Evolutionary conservation across 306 rosid genomes (phyloP), one percentile per base, ranked within the genome.

Genomic region (Pueraria montana): DNA sequence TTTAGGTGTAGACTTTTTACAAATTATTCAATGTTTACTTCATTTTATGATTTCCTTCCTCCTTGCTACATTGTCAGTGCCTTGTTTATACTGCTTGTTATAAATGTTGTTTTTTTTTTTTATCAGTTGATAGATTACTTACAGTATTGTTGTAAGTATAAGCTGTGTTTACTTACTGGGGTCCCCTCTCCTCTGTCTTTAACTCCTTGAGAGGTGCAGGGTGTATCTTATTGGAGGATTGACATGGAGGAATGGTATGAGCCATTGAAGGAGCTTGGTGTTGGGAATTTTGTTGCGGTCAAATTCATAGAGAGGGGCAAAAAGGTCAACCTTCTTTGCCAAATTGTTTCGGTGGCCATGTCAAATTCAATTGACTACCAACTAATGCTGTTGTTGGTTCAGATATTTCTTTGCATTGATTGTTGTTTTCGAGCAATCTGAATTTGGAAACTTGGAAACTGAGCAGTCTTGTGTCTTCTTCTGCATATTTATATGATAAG

Each of bases 231-330:
- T 76, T 40, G 67, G 16, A 55, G 88, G 56, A 80, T 84, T 78
- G 86, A 67, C 80, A 94, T 94, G 98, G 99, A 96, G 86, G 96
- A 93, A 69, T 59, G 97, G 52, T 96, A 92, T 26, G 99, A 96
- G 86, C 85, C 98, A 80, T 34, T 96, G 87, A 93, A 93, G 91
- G 96, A 96, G 34, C 97, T 96, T 89, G 99, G 98, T 84, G 86
- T 93, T 76, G 99, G 99, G 52, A 93, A 94, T 82, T 96, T 96
- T 53, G 99, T 91, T 85, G 99, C 99, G 0, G 96, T 96, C 78
- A 96, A 96, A 88, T 96, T 92, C 90, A 94, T 96, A 79, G 99
- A 96, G 76, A 91, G 99, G 82, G 99, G 98, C 17, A 90, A 92
- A 80, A 96, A 90, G 98, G 99, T 96, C 34, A 32, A 84, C 32